Evolutionary conservation across 148 eudicot species (phyloP).

Genomic region (Chenopodium formosanum): DNA sequence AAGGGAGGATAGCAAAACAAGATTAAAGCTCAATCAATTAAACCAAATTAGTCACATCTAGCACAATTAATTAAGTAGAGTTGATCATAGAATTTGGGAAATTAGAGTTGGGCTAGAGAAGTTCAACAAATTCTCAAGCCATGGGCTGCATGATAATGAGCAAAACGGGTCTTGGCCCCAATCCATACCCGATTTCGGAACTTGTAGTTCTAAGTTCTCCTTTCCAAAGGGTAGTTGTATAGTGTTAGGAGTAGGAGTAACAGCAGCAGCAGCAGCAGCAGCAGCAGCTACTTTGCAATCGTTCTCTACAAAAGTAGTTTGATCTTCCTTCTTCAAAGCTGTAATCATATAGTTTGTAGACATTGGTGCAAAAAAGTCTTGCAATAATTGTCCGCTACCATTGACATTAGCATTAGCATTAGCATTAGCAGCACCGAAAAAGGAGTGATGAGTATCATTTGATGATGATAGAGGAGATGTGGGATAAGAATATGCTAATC

Average conservation of each 20-base stretch:
- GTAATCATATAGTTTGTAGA: constrained; percentile 6
- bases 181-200: constrained; percentile 50
- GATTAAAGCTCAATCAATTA: background rate
- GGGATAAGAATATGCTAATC: constrained; percentile 23
- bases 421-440: background rate
- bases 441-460: constrained; percentile 28
- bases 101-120: constrained; percentile 33
- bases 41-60: background rate
- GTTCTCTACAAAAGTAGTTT: constrained; percentile 21
- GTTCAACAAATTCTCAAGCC: constrained; percentile 61
- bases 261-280: background rate
- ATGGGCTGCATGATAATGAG: constrained; percentile 53
- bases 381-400: constrained; percentile 15
- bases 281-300: constrained; percentile 1
- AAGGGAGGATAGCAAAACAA: background rate
- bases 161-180: constrained; percentile 61
- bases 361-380: constrained; percentile 28
- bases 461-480: constrained; percentile 48
- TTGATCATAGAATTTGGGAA: constrained; percentile 23
- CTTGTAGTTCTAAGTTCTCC: constrained; percentile 51
- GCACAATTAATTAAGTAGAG: constrained; percentile 3
- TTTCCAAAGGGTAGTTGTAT: constrained; percentile 45
- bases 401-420: background rate
- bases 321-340: constrained; percentile 23
- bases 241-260: background rate